Base-by-base conservation (phyloP, 306 rosid genomes). In the Cucurbita ficifolia region DNA sequence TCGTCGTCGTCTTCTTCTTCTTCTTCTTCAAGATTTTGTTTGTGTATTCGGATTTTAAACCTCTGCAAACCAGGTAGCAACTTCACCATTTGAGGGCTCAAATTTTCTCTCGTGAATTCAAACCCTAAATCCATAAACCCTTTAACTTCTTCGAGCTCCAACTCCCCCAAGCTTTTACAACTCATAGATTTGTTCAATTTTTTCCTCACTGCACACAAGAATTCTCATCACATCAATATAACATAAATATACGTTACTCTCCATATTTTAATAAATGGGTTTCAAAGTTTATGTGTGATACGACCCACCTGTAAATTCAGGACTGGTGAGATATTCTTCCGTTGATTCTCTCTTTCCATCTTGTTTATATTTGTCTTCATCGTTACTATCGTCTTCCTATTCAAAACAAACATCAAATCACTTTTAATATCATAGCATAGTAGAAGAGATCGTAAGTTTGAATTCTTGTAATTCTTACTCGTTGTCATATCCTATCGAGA, bases 71-170 rank as follows among this genome's bases (percentile, higher is more conserved):
- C 98, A 1, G 98, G 96, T 7, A 92, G 74, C 50, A 90, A 77
- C 35, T 80, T 87, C 82, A 85, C 82, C 89, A 86, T 87, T 80
- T 87, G 69, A 13, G 92, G 88, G 72, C 70, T 79, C 42, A 92
- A 65, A 19, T 77, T 52, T 60, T 90, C 92, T 79, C 76, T 82
- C 73, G 81, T 76, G 85, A 92, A 90, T 58, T 53, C 76, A 80
- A 92, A 92, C 29, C 98, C 98, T 7, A 92, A 81, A 80, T 92
- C 96, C 86, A 85, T 85, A 62, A 92, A 90, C 65, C 98, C 98
- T 78, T 90, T 85, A 8, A 90, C 86, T 86, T 92, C 98, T 79
- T 90, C 90, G 1, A 92, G 83, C 71, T 92, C 98, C 13, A 92
- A 90, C 53, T 92, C 92, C 55, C 89, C 87, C 21, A 84, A 61